These are phyloP conservation scores for Chenopodium suecicum DNA, from an alignment of 148 eudicot genomes.

Conservation along the genomic window DNA sequence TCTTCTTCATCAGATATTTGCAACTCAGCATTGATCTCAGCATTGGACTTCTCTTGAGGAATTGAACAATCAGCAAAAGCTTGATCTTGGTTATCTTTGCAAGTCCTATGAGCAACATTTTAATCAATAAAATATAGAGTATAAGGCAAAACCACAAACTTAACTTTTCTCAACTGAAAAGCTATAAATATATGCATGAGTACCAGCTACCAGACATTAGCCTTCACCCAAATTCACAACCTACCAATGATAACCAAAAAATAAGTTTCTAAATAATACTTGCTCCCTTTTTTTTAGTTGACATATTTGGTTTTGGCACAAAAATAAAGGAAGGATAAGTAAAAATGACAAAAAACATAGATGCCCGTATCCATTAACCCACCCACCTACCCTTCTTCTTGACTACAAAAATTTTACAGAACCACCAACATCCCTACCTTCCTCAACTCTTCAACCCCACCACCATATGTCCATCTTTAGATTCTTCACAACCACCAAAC, in stretches of 20 bases:
- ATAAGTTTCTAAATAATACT: not conserved
- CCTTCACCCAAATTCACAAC: not conserved
- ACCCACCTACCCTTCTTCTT: too few relatives aligned
- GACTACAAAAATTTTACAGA: too few relatives aligned
- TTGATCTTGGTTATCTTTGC: conserved; percentile 82
- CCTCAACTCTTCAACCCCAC: too few relatives aligned
- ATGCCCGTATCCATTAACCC: too few relatives aligned
- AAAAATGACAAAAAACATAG: too few relatives aligned
- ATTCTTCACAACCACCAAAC: too few relatives aligned
- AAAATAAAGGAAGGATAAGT: too few relatives aligned
- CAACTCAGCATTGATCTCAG: conserved; percentile 86
- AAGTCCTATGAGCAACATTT: conserved; percentile 55
- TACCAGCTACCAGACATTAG: not conserved
- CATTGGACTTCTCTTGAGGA: conserved; percentile 91
- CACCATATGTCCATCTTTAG: too few relatives aligned
- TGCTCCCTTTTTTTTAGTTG: too few relatives aligned
- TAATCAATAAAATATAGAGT: conserved; percentile 17
- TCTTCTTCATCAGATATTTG: conserved; percentile 94
- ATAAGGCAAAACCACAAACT: not conserved
- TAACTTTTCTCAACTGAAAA: conserved; percentile 1
- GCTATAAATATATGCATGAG: too few relatives aligned
- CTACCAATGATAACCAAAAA: not conserved
- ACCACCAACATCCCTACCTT: too few relatives aligned
- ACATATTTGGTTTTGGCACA: too few relatives aligned
- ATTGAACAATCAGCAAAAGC: conserved; percentile 81